These are phyloP conservation scores for Saccharomycopsis sp. DNA, from an alignment of 805 yeast species.

Conservation along the genomic window DNA sequence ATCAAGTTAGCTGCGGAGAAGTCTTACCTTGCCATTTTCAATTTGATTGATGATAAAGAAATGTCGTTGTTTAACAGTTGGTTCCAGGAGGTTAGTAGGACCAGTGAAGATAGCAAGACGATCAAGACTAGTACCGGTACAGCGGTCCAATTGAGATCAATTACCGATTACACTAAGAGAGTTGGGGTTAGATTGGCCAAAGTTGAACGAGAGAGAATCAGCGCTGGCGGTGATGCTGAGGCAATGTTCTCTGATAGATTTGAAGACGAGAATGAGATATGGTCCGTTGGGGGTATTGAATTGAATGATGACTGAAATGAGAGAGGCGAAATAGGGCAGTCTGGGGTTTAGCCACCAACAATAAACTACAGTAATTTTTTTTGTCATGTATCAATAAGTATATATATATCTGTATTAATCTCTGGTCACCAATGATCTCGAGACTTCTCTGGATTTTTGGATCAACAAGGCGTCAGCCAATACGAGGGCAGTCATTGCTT, in stretches of 20 bases:
- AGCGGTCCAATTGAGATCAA: slow-evolving; percentile 55
- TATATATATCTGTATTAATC: neutral
- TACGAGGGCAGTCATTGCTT: slow-evolving; percentile 96
- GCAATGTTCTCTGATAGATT: slow-evolving; percentile 75
- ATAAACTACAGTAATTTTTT: no score
- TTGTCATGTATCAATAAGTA: no score
- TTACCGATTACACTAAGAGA: slow-evolving; percentile 83
- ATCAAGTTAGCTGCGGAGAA: slow-evolving; percentile 92
- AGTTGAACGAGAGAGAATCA: slow-evolving; percentile 81
- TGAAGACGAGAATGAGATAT: slow-evolving; percentile 82
- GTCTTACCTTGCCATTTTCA: slow-evolving; percentile 68
- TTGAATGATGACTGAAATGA: slow-evolving; percentile 21
- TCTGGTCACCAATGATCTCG: slow-evolving; percentile 23
- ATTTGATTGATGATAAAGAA: slow-evolving; percentile 60
- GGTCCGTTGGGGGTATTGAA: slow-evolving; percentile 79
- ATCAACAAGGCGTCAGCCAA: slow-evolving; percentile 78
- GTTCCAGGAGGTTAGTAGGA: slow-evolving; percentile 37
- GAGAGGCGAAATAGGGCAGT: neutral
- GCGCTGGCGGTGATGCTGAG: slow-evolving; percentile 86
- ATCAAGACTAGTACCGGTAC: slow-evolving; percentile 39
- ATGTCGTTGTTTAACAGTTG: slow-evolving; percentile 52
- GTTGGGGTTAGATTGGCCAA: slow-evolving; percentile 82
- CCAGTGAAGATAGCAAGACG: slow-evolving; percentile 31
- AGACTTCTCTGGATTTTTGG: slow-evolving; percentile 76
- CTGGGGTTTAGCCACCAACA: no score